Percentiles rank a stretch among this genome's conserved stretches.
Evolutionary conservation across 352 stramenopile species (phyloP).

Genomic region (Globisporangium apiculatum): DNA sequence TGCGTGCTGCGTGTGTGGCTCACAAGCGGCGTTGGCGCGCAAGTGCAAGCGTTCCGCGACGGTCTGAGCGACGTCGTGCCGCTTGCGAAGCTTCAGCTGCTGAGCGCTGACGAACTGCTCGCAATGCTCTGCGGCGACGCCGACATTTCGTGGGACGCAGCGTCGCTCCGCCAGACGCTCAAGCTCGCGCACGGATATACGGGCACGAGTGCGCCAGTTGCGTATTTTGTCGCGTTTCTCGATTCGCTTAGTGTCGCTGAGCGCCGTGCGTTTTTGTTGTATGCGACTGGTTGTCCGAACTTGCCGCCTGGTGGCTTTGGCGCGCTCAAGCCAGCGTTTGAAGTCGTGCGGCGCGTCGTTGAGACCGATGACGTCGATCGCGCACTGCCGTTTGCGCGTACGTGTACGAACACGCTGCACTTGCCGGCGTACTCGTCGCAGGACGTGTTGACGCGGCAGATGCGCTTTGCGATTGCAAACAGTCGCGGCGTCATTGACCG

Average conservation of each 20-base stretch:
- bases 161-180: slow-evolving; percentile 57
- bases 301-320: slow-evolving; percentile 64
- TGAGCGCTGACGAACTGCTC: slow-evolving; percentile 64
- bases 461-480: slow-evolving; percentile 70
- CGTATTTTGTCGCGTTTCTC: slow-evolving; percentile 64
- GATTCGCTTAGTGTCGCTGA: slow-evolving; percentile 54
- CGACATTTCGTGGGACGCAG: slow-evolving; percentile 62
- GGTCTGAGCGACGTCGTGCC: slow-evolving; percentile 70
- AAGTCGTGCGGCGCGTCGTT: slow-evolving; percentile 76
- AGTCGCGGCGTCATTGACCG: slow-evolving; percentile 81
- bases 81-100: slow-evolving; percentile 56
- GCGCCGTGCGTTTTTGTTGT: slow-evolving; percentile 69
- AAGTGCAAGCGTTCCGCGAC: slow-evolving; percentile 72
- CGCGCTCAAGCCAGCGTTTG: slow-evolving; percentile 63
- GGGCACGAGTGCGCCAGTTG: slow-evolving; percentile 56
- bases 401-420: slow-evolving; percentile 83
- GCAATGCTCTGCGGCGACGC: slow-evolving; percentile 63
- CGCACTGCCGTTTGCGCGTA: slow-evolving; percentile 74
- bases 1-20: slow-evolving; percentile 61
- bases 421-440: slow-evolving; percentile 78
- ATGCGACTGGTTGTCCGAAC: slow-evolving; percentile 80
- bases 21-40: slow-evolving; percentile 41
- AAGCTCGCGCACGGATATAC: slow-evolving; percentile 83
- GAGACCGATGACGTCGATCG: slow-evolving; percentile 64
- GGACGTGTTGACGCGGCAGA: slow-evolving; percentile 44